Evolutionary conservation across 805 yeast genomes (phyloP).

Genomic region (Starmera quercuum): DNA sequence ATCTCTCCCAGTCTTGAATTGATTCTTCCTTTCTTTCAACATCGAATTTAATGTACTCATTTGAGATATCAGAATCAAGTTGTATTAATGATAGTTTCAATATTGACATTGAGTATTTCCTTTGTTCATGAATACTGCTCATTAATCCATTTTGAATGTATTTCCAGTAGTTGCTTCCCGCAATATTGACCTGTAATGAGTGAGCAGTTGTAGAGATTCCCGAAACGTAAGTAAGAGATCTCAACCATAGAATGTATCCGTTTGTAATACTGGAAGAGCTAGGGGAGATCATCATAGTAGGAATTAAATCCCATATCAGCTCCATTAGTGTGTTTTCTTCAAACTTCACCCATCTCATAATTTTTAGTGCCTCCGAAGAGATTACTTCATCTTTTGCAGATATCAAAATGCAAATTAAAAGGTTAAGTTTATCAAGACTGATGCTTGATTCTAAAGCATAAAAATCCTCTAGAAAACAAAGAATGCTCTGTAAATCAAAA

Average conservation of each 20-base stretch:
- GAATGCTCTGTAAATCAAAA: background rate
- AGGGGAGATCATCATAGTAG: slow-evolving; percentile 24
- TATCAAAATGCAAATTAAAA: slow-evolving; percentile 25
- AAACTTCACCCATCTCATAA: slow-evolving; percentile 48
- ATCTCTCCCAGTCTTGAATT: slow-evolving; percentile 61
- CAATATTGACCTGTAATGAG: slow-evolving; percentile 2
- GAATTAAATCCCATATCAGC: slow-evolving; percentile 41
- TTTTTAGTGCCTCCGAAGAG: slow-evolving; percentile 28
- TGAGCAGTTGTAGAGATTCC: slow-evolving; percentile 3
- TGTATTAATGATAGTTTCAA: slow-evolving; percentile 51
- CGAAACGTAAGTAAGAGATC: slow-evolving; percentile 31
- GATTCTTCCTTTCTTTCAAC: slow-evolving; percentile 14
- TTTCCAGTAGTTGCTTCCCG: slow-evolving; percentile 42
- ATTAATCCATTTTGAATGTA: slow-evolving; percentile 48
- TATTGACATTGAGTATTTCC: slow-evolving; percentile 62
- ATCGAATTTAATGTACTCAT: slow-evolving; percentile 16
- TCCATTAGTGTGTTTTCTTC: slow-evolving; percentile 14
- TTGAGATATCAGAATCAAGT: slow-evolving; percentile 25
- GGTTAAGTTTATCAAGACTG: slow-evolving; percentile 14
- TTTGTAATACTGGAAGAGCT: slow-evolving; percentile 27
- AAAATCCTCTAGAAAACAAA: slow-evolving; percentile 8
- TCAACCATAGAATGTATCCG: slow-evolving; percentile 48
- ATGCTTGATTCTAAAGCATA: slow-evolving; percentile 4
- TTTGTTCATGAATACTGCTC: slow-evolving; percentile 52
- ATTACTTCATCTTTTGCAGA: slow-evolving; percentile 31